A percentile compares a stretch with the other conserved stretches of the same genome.
phyloP scores from a whole-genome alignment of 1,284 basidiomycete genomes.

The Quambalaria eucalypti region DNA sequence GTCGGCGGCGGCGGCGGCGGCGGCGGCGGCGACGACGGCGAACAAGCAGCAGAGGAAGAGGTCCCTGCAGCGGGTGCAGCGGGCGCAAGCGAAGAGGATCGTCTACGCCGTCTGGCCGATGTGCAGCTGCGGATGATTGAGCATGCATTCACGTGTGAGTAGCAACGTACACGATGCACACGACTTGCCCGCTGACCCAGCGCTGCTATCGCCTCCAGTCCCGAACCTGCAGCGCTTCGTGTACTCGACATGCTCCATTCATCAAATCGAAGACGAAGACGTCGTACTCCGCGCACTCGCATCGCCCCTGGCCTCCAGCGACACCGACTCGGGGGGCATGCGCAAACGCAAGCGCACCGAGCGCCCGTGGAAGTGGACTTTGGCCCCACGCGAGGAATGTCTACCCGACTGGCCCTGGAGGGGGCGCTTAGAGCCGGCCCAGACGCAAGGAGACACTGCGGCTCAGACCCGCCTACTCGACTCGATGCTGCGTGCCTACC shows the following conservation, averaged over 20 bases:
- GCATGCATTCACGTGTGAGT: conserved; percentile 93
- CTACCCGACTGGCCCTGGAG: conserved; percentile 32
- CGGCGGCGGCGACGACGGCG: not conserved
- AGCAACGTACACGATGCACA: not conserved
- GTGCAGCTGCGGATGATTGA: conserved; percentile 79
- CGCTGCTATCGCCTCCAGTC: conserved; percentile 52
- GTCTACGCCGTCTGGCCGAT: conserved; percentile 15
- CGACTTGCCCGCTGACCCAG: not conserved
- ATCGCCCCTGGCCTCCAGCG: conserved; percentile 14
- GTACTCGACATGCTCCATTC: conserved; percentile 91
- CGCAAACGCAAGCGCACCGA: too few relatives aligned
- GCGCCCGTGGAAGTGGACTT: conserved; percentile 22
- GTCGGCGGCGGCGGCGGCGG: not conserved
- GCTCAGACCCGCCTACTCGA: conserved; percentile 1
- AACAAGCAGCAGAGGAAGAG: not conserved
- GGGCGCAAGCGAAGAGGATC: not conserved
- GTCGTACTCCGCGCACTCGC: conserved; percentile 55
- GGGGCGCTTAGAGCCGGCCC: conserved; percentile 13
- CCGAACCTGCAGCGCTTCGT: conserved; percentile 63
- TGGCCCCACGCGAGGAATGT: conserved; percentile 21
- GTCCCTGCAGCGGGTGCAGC: not conserved
- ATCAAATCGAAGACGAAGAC: conserved; percentile 80
- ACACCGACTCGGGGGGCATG: not conserved
- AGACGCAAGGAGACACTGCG: conserved; percentile 34
- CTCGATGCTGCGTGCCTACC: conserved; percentile 8